These are phyloP conservation scores for Daldinia bambusicola DNA, from an alignment of 495 filamentous ascomycete genomes.

Conservation along the genomic window DNA sequence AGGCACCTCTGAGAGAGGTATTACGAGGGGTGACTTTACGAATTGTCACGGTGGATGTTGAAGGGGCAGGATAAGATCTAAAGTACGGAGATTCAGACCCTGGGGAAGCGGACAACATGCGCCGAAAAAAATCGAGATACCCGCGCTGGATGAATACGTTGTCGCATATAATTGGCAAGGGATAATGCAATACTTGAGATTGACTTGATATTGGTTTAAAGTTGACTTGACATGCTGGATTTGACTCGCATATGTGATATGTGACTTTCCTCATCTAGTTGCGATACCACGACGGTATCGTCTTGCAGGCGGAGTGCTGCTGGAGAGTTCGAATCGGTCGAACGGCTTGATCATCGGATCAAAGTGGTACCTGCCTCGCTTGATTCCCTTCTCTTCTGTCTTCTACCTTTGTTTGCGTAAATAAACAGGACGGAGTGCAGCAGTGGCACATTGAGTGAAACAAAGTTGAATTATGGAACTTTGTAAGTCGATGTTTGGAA, in stretches of 20 bases:
- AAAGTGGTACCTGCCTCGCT: constrained; percentile 8
- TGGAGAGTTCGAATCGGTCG: background rate
- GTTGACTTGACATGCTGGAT: constrained; percentile 19
- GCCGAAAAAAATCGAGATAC: constrained; percentile 37
- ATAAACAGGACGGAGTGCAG: constrained; percentile 14
- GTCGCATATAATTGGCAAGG: constrained; percentile 25
- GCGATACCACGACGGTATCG: background rate
- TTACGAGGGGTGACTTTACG: constrained; percentile 14
- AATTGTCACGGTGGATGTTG: constrained; percentile 23
- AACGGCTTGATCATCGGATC: constrained; percentile 1
- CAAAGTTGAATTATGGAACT: background rate
- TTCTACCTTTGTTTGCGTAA: background rate
- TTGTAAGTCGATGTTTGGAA: background rate
- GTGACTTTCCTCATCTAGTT: constrained; percentile 38
- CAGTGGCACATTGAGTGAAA: constrained; percentile 21
- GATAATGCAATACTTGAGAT: constrained; percentile 27
- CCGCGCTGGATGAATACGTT: constrained; percentile 36
- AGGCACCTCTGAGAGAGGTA: constrained; percentile 22
- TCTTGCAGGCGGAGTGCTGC: background rate
- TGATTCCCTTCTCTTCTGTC: background rate
- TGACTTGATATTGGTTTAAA: background rate
- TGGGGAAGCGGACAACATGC: constrained; percentile 32
- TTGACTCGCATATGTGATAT: constrained; percentile 34
- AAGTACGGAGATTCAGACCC: constrained; percentile 27
- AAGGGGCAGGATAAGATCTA: constrained; percentile 14